Percentiles rank a stretch among this genome's conserved stretches.
Evolutionary conservation across 768 basidiomycete species (phyloP).

Genomic region (Pisolithus sp.): DNA sequence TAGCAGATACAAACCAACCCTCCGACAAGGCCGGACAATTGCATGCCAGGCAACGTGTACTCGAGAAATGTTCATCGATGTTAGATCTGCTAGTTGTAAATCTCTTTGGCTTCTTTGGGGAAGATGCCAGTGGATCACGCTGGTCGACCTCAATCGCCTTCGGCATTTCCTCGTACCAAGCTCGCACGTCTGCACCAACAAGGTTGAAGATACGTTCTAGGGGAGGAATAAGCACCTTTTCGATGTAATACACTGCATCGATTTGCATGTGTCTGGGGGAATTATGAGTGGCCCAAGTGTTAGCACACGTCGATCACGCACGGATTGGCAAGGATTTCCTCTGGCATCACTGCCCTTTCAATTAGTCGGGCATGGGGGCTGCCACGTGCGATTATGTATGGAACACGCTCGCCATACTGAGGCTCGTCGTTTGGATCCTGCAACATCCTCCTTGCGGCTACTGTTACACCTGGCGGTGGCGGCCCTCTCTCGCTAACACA

Average conservation of each 20-base stretch:
- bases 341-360: constrained; percentile 69
- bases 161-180: constrained; percentile 89
- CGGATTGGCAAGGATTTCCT: constrained; percentile 62
- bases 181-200: constrained; percentile 77
- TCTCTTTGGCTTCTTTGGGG: constrained; percentile 31
- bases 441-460: constrained; percentile 71
- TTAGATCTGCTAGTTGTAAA: constrained; percentile 35
- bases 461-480: constrained; percentile 88
- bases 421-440: constrained; percentile 77
- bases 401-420: constrained; percentile 90
- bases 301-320: constrained; percentile 23
- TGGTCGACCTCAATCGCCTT: constrained; percentile 39
- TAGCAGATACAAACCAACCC: constrained; percentile 31
- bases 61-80: constrained; percentile 74
- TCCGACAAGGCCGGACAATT: constrained; percentile 41
- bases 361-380: constrained; percentile 59
- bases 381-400: constrained; percentile 78
- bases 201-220: constrained; percentile 88
- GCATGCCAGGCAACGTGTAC: constrained; percentile 66
- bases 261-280: constrained; percentile 55
- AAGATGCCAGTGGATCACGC: constrained; percentile 27
- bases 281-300: not conserved
- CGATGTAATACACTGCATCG: constrained; percentile 89
- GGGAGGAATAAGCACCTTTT: constrained; percentile 79
- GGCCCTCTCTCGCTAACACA: constrained; percentile 65